These are phyloP conservation scores for Acrocalymma vagum DNA, from an alignment of 2,329 filamentous ascomycete species.

Conservation along the genomic window DNA sequence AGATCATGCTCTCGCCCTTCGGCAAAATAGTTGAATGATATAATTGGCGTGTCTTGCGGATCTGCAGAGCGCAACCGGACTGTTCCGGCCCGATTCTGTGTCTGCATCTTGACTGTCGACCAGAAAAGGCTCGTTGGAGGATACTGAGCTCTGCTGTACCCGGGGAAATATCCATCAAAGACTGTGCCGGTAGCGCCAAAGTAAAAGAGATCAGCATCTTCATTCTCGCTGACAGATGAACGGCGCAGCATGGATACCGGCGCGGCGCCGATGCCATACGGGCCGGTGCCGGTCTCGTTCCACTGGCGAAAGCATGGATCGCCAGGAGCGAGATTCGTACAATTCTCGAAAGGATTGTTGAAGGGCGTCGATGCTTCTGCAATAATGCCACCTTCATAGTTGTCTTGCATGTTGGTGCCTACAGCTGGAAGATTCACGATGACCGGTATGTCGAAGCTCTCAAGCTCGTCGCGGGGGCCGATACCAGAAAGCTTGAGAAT, in stretches of 20 bases:
- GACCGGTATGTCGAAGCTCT: constrained; percentile 59
- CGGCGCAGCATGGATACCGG: constrained; percentile 6
- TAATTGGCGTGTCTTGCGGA: not conserved
- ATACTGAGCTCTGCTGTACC: constrained; percentile 49
- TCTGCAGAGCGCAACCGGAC: not conserved
- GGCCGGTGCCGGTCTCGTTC: constrained; percentile 36
- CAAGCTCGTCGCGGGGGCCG: constrained; percentile 62
- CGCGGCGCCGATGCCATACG: constrained; percentile 31
- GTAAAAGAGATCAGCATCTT: constrained; percentile 12
- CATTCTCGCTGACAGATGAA: constrained; percentile 43
- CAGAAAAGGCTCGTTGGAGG: constrained; percentile 51
- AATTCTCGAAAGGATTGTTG: constrained; percentile 34
- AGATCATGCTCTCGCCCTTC: constrained; percentile 5
- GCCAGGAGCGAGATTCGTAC: constrained; percentile 53
- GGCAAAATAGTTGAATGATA: constrained; percentile 11
- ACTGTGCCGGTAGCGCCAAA: constrained; percentile 17
- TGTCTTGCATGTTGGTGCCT: constrained; percentile 69
- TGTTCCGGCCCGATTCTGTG: constrained; percentile 58
- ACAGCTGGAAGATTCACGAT: constrained; percentile 66
- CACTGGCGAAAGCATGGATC: constrained; percentile 47
- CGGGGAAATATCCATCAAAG: constrained; percentile 49
- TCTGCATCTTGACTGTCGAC: constrained; percentile 63
- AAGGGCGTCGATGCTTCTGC: constrained; percentile 51
- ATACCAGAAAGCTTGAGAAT: constrained; percentile 70
- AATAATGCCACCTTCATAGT: constrained; percentile 56